Evolutionary conservation across 192 early-diverging fungal genomes (phyloP), one percentile per base, ranked within the genome.

Genomic region (Paraglomus brasilianum): DNA sequence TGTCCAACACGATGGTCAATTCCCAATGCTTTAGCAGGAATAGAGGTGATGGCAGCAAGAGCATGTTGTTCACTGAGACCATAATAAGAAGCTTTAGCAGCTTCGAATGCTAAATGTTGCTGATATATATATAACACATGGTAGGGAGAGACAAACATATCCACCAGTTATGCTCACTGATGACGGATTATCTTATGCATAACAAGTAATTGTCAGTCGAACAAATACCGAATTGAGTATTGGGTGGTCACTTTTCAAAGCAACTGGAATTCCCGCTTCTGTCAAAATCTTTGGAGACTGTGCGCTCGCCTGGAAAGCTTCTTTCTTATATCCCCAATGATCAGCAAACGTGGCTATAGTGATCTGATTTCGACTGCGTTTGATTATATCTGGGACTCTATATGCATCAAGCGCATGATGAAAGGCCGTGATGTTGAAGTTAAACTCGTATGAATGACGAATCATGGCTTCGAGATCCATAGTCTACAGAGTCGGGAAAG

Each of bases 351-450:
- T 84, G 17, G 90, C 90, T 45, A 86, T 80, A 2, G 89, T 84
- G 51, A 91, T 87, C 55, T 90, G 80, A 17, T 80, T 78, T 14
- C 72, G 74, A 8, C 83, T 85, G 1, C 82, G 75, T 71, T 80
- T 83, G 8, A 92, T 69, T 42, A 89, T 75, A 10, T 79, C 83
- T 10, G 89, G 84, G 19, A 93, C 78, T 50, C 82, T 77, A 72
- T 89, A 91, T 9, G 91, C 91, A 69, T 88, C 86, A 30, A 90
- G 70, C n/a, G 87, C 91, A 70, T 93, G 91, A 66, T 93, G 91
- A 74, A 93, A 86, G 3, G 91, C 81, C 1, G 77, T 42, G 62
- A 93, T 89, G 46, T 80, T 85, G 72, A 92, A 91, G 63, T 82
- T 83, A 75, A 85, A 93, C 77, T 93, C 89, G 68, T 85, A 75